phyloP scores from a whole-genome alignment of 208 protist species.

The Leishmania martiniquensis region DNA sequence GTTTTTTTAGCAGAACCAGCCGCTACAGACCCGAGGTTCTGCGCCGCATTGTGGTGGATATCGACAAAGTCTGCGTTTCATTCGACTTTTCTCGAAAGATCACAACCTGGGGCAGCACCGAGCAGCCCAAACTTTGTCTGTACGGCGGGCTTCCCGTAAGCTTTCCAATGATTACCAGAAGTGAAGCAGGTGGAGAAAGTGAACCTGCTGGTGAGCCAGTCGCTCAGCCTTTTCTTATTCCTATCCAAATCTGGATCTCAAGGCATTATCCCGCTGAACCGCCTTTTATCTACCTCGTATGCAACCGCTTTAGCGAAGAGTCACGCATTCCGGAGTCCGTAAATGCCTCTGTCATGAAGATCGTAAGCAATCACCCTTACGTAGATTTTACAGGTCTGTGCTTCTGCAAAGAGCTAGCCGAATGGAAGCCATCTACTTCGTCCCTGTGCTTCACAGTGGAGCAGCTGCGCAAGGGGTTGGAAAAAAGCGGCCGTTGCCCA shows the following conservation, averaged over 20 bases:
- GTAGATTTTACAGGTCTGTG: conserved; percentile 65
- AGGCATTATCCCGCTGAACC: conserved; percentile 60
- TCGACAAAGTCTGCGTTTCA: conserved; percentile 33
- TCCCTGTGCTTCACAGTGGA: conserved; percentile 39
- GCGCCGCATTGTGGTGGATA: conserved; percentile 40
- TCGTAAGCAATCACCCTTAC: conserved; percentile 50
- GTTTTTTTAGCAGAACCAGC: conserved; percentile 42
- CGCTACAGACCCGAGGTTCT: conserved; percentile 46
- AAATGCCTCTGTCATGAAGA: conserved; percentile 28
- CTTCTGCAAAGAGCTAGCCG: conserved; percentile 46
- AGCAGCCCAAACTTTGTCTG: conserved; percentile 63
- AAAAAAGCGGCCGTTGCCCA: conserved; percentile 43
- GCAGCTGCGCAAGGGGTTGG: conserved; percentile 29
- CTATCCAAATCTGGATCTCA: conserved; percentile 68
- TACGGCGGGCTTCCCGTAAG: conserved; percentile 57
- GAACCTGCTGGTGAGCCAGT: conserved; percentile 6
- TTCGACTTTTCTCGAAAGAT: conserved; percentile 36
- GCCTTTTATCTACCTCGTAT: conserved; percentile 50
- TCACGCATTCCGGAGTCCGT: conserved; percentile 18
- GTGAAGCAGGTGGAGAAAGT: neutral
- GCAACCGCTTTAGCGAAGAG: conserved; percentile 26
- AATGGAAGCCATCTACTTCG: conserved; percentile 49
- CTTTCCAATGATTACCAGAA: conserved; percentile 19
- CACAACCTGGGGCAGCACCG: conserved; percentile 50
- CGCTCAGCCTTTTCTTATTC: conserved; percentile 34